Conservation (phyloP, 139 green algal species). For the Volvox africanus region DNA sequence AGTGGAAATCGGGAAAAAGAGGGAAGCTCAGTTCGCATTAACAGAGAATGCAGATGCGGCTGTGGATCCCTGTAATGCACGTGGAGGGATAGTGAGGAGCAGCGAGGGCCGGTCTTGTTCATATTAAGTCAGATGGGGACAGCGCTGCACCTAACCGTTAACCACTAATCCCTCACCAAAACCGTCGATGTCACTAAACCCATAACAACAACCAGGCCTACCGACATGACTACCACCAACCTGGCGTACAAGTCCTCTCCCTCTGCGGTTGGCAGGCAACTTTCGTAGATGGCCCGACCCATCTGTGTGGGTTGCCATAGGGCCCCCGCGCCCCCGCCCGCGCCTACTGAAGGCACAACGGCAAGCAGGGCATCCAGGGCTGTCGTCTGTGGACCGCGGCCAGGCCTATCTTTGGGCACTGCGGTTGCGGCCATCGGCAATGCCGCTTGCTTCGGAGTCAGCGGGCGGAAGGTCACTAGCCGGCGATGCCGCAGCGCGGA, state of each 20-base stretch:
- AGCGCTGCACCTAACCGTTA: too few relatives aligned
- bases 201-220: too few relatives aligned
- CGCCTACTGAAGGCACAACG: background rate
- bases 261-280: slow-evolving; percentile 52
- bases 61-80: too few relatives aligned
- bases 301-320: slow-evolving; percentile 59
- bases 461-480: slow-evolving; percentile 32
- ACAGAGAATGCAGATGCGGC: too few relatives aligned
- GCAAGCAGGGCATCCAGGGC: background rate
- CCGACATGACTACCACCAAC: background rate
- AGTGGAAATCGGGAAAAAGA: background rate
- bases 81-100: too few relatives aligned
- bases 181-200: too few relatives aligned
- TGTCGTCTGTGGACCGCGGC: background rate
- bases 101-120: too few relatives aligned
- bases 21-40: too few relatives aligned
- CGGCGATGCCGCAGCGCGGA: slow-evolving; percentile 39
- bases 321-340: background rate
- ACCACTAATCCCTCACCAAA: too few relatives aligned
- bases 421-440: background rate
- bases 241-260: slow-evolving; percentile 62
- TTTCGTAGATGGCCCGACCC: slow-evolving; percentile 71
- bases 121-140: too few relatives aligned
- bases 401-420: background rate
- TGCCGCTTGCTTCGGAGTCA: background rate